phyloP scores from a whole-genome alignment of 2,329 filamentous ascomycete genomes.

The Akanthomyces muscarius region DNA sequence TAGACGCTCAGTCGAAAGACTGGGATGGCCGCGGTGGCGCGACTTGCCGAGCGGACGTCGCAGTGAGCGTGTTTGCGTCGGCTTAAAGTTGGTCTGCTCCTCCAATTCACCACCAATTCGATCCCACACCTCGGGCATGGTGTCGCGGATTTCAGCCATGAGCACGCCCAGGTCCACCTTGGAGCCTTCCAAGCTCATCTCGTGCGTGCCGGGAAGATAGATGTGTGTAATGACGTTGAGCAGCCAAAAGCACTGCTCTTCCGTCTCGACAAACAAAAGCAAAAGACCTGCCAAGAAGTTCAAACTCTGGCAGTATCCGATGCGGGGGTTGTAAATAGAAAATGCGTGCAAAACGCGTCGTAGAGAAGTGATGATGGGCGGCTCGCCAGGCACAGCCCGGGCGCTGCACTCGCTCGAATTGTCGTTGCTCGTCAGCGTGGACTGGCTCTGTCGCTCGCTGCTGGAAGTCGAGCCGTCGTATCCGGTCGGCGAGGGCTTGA shows the following conservation, averaged over 20 bases:
- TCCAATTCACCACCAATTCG: constrained; percentile 81
- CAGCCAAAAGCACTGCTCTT: constrained; percentile 90
- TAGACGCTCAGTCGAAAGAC: constrained; percentile 52
- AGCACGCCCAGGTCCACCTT: constrained; percentile 93
- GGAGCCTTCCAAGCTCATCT: constrained; percentile 82
- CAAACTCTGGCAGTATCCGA: constrained; percentile 92
- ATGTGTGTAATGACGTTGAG: constrained; percentile 86
- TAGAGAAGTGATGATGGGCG: constrained; percentile 73
- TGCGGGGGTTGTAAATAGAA: constrained; percentile 81
- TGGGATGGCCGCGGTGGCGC: constrained; percentile 37
- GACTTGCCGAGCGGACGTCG: constrained; percentile 37
- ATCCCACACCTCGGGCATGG: constrained; percentile 77
- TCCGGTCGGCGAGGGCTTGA: constrained; percentile 59
- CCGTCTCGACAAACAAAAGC: constrained; percentile 79
- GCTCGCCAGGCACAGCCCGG: constrained; percentile 51
- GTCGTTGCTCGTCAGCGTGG: constrained; percentile 33
- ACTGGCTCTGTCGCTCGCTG: constrained; percentile 34
- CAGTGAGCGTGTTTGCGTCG: constrained; percentile 33
- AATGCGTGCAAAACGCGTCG: constrained; percentile 86
- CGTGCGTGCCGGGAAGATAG: constrained; percentile 88
- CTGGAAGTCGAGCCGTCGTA: constrained; percentile 27
- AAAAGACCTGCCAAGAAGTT: constrained; percentile 92
- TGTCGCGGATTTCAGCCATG: constrained; percentile 80
- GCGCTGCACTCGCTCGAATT: constrained; percentile 29
- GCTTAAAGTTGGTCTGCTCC: constrained; percentile 37